Evolutionary conservation across 331 rosid species (phyloP).

Genomic region (Quercus phellos): DNA sequence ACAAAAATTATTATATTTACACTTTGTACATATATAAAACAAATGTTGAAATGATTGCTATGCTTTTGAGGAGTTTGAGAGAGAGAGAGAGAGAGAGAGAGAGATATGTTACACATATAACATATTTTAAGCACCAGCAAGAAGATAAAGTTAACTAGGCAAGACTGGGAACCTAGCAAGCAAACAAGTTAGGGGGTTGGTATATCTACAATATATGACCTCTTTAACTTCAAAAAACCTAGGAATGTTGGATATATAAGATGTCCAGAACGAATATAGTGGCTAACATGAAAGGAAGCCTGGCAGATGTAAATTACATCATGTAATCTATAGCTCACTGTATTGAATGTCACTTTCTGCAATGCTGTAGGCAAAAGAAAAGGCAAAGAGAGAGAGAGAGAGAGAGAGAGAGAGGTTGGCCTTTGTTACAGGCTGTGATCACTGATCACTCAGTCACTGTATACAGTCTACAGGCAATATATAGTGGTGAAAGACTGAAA

Average conservation of each 20-base stretch:
- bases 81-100: neutral
- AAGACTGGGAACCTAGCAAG: neutral
- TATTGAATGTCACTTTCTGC: neutral
- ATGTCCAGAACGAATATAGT: neutral
- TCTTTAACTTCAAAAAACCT: neutral
- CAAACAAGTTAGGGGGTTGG: neutral
- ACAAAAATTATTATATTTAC: too few relatives aligned
- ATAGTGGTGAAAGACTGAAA: neutral
- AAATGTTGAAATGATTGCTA: constrained; percentile 18
- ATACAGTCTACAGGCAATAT: neutral
- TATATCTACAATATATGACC: neutral
- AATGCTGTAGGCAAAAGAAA: neutral
- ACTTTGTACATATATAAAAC: neutral
- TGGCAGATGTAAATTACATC: neutral
- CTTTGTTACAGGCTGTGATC: constrained; percentile 5
- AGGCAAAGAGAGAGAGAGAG: neutral
- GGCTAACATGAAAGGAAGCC: neutral
- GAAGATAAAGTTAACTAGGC: neutral
- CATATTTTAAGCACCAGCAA: neutral
- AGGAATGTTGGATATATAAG: constrained; percentile 2
- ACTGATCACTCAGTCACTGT: neutral
- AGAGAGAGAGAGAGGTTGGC: neutral
- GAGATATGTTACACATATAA: too few relatives aligned
- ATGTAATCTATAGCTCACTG: neutral
- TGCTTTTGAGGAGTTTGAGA: constrained; percentile 3